Evolutionary conservation across 2,329 filamentous ascomycete genomes (phyloP), one percentile per base, ranked within the genome.

Genomic region (Colletotrichum filicis): DNA sequence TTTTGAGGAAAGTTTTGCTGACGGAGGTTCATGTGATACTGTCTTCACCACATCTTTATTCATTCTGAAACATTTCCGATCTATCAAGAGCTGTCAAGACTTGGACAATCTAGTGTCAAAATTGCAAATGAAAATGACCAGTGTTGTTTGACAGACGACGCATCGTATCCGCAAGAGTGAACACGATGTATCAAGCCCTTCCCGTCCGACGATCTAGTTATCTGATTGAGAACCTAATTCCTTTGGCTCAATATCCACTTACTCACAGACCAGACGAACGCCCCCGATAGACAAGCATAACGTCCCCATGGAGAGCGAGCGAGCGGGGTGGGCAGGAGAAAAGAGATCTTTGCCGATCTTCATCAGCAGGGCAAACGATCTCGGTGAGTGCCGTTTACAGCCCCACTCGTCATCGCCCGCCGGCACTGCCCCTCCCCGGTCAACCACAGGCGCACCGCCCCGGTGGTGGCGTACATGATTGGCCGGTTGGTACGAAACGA

Each of bases 1-100:
- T 68, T 55, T 24, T 75, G 65, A 76, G 32, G 32, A 35, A 77
- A 63, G 42, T 68, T 55, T 26, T 75, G 65, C 76, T 57, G 4
- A 12, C 12, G 19, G 16, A 5, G 1, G 16, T 30, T 37, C 19
- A 11, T 22, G 19, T 49, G 37, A 22, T 32, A 35, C n/a, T 53
- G 14, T 7, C 16, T n/a, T 24, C 19, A 32, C 14, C 26, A 52
- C 9, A 30, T 30, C 1, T 4, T 30, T 42, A 42, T 16, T 28
- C 30, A 6, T 22, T 42, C 11, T 52, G 8, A 9, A n/a, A 16
- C 8, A 6, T 16, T 14, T 9, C 26, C 6, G 7, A 26, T 24
- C 24, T 30, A 37, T 49, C 1, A 2, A 49, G 42, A 49, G 19
- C 19, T 1, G 1, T n/a, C 8, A n/a, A 49, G 42, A 19, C 4